Percentiles rank a stretch among this genome's conserved stretches.
These are phyloP conservation scores for Inga leiocalycina DNA, from an alignment of 306 rosid species.

Conservation along the genomic window DNA sequence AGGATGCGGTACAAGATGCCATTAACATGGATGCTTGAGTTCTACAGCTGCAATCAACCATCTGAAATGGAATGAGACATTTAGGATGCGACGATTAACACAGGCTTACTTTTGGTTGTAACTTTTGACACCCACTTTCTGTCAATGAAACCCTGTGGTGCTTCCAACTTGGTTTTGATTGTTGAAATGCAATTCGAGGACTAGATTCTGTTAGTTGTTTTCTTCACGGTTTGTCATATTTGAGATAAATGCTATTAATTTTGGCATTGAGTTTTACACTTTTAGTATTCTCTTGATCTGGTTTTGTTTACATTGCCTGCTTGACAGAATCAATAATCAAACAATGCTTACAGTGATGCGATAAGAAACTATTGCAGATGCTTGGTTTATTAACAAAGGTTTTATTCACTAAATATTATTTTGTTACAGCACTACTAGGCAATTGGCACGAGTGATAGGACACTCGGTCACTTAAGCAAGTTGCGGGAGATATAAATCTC, in stretches of 20 bases:
- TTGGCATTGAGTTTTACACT: background rate
- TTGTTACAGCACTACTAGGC: background rate
- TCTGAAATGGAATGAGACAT: constrained; percentile 31
- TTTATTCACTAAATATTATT: background rate
- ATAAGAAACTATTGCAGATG: background rate
- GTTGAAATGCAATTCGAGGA: constrained; percentile 7
- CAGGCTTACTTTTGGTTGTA: constrained; percentile 25
- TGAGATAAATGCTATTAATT: background rate
- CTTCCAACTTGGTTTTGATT: background rate
- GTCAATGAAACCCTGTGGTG: constrained; percentile 26
- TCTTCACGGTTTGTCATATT: background rate
- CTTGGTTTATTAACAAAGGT: background rate
- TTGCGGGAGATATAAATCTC: background rate
- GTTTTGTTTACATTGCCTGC: background rate
- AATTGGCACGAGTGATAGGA: background rate
- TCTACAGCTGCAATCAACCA: constrained; percentile 7
- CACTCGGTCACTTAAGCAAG: background rate
- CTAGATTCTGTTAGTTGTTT: background rate
- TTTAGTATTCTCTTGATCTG: background rate
- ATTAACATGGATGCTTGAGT: constrained; percentile 27
- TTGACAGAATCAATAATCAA: background rate
- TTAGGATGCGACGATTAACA: constrained; percentile 29
- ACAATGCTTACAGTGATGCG: background rate
- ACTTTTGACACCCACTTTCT: constrained; percentile 31
- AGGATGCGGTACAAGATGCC: constrained; percentile 34